Percentiles rank a stretch among this genome's conserved stretches.
Conservation (phyloP, 306 rosid genomes). For the Malus sylvestris region DNA sequence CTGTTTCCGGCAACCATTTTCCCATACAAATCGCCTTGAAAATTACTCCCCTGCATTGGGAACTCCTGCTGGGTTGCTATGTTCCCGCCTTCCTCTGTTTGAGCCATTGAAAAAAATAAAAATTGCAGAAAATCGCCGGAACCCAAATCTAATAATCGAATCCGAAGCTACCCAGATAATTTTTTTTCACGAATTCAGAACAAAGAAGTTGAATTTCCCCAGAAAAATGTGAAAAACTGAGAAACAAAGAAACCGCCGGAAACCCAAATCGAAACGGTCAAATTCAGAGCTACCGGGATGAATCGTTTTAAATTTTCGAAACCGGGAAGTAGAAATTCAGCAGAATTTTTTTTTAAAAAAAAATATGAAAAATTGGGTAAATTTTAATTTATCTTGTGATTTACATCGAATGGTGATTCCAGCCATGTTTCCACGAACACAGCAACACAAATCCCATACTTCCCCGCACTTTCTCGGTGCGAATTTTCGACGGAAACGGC, state of each 20-base stretch:
- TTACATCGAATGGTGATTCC: background rate
- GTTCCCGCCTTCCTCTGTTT: conserved; percentile 25
- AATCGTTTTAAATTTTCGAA: background rate
- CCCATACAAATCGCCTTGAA: conserved; percentile 41
- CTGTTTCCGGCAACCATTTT: conserved; percentile 25
- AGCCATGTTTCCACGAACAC: background rate
- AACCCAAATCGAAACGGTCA: background rate
- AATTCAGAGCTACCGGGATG: conserved; percentile 1
- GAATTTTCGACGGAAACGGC: background rate
- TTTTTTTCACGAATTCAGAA: background rate
- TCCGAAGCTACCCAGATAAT: background rate
- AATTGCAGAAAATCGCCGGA: background rate
- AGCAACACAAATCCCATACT: conserved; percentile 7
- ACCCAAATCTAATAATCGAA: background rate
- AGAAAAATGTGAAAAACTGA: background rate
- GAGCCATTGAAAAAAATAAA: conserved; percentile 26
- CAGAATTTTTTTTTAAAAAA: background rate
- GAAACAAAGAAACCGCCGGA: background rate
- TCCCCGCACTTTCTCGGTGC: conserved; percentile 12
- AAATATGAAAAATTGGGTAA: background rate
- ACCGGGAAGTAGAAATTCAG: background rate
- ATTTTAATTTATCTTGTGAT: background rate
- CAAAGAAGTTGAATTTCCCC: background rate
- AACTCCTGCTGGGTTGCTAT: conserved; percentile 13
- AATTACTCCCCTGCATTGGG: conserved; percentile 13